phyloP scores from a whole-genome alignment of 2,329 filamentous ascomycete genomes.

The Penicillium janthinellum region DNA sequence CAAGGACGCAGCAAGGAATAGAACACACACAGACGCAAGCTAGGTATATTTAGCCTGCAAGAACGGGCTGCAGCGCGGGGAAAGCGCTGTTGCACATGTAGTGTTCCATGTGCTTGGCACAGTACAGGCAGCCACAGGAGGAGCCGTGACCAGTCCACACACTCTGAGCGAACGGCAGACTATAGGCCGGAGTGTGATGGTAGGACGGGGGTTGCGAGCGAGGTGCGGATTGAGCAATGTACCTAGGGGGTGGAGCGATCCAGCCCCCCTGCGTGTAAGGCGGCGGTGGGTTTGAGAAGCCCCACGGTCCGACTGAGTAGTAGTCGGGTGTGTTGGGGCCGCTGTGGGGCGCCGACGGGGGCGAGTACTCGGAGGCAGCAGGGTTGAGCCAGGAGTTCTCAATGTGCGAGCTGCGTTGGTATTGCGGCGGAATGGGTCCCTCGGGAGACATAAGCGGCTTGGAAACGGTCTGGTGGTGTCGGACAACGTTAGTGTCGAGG shows the following conservation, averaged over 20 bases:
- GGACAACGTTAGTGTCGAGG: constrained; percentile 65
- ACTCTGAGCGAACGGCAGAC: constrained; percentile 48
- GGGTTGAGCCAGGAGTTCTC: constrained; percentile 57
- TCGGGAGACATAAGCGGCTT: constrained; percentile 54
- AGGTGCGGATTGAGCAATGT: constrained; percentile 39
- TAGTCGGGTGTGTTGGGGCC: constrained; percentile 52
- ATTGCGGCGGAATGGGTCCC: constrained; percentile 53
- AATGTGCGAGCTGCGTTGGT: constrained; percentile 48
- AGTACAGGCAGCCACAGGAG: constrained; percentile 52
- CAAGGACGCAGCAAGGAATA: constrained; percentile 12
- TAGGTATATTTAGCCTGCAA: constrained; percentile 38
- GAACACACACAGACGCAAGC: neutral
- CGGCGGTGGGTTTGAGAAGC: constrained; percentile 45
- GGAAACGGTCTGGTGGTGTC: constrained; percentile 49
- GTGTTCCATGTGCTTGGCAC: constrained; percentile 52
- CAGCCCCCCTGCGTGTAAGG: constrained; percentile 44
- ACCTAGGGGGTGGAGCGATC: constrained; percentile 39
- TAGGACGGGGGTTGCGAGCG: constrained; percentile 50
- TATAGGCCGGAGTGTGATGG: constrained; percentile 52
- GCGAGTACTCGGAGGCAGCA: constrained; percentile 53
- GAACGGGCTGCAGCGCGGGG: constrained; percentile 48
- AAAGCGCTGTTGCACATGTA: constrained; percentile 51
- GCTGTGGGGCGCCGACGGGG: constrained; percentile 53
- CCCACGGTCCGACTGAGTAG: constrained; percentile 47
- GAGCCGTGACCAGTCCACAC: constrained; percentile 51